A percentile compares a stretch with the other conserved stretches of the same genome.
Conservation (phyloP, 176 grass and related monocot genomes). For the Panicum miliaceum region DNA sequence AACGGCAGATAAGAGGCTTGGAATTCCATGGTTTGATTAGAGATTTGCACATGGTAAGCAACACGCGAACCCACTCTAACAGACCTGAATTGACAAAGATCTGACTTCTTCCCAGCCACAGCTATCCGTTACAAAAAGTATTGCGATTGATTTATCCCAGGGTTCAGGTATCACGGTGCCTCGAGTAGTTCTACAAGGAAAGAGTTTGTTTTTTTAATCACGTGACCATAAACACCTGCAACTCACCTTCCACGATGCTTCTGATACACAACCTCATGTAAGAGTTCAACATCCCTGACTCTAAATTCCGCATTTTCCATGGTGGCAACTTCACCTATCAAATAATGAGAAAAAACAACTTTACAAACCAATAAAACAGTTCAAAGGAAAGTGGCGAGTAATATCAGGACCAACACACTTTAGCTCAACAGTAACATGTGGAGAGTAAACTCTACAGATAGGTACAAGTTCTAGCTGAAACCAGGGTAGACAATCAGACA, state of each 20-base stretch:
- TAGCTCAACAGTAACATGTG: not conserved
- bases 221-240: not conserved
- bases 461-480: not conserved
- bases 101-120: not conserved
- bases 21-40: slow-evolving; percentile 28
- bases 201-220: not conserved
- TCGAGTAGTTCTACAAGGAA: slow-evolving; percentile 18
- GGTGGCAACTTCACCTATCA: slow-evolving; percentile 44
- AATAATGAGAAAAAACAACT: not conserved
- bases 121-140: slow-evolving; percentile 14
- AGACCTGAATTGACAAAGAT: slow-evolving; percentile 36
- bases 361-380: not conserved
- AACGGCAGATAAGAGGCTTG: not conserved
- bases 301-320: slow-evolving; percentile 22
- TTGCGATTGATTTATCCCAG: not conserved
- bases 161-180: slow-evolving; percentile 26
- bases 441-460: not conserved
- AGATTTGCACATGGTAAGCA: slow-evolving; percentile 22
- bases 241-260: slow-evolving; percentile 47
- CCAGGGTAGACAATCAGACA: not conserved
- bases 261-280: slow-evolving; percentile 32
- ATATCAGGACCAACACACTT: not conserved
- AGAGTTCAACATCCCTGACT: slow-evolving; percentile 27
- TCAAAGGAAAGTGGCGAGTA: not conserved
- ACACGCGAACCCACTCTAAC: slow-evolving; percentile 4